phyloP scores from a whole-genome alignment of 129 eudicot genomes.

The Flaveria robusta region DNA sequence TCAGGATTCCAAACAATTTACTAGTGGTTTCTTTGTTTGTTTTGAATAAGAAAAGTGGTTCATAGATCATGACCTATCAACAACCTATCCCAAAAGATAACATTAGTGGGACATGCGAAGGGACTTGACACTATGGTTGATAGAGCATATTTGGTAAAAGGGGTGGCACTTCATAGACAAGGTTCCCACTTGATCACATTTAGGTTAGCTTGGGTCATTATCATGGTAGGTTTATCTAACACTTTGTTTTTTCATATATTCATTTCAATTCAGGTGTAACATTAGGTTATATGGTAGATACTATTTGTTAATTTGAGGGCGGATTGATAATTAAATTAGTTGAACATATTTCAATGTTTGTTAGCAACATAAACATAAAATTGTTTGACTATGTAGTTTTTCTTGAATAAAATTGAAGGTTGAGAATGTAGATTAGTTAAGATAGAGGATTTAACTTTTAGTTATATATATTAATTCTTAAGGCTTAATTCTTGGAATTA shows the following conservation, averaged over 20 bases:
- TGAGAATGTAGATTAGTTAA: neutral
- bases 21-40: conserved; percentile 24
- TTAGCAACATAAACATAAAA: too few relatives aligned
- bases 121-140: conserved; percentile 34
- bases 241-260: conserved; percentile 22
- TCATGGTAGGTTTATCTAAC: conserved; percentile 45
- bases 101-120: conserved; percentile 33
- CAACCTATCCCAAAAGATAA: conserved; percentile 32
- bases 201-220: conserved; percentile 35
- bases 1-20: neutral
- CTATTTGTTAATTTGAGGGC: neutral
- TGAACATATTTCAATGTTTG: neutral
- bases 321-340: neutral
- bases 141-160: conserved; percentile 45
- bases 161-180: conserved; percentile 35
- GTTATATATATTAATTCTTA: neutral
- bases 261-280: neutral
- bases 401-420: neutral
- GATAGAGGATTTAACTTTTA: neutral
- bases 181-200: conserved; percentile 42
- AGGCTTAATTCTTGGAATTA: neutral
- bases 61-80: conserved; percentile 32
- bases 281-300: neutral
- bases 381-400: neutral
- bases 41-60: conserved; percentile 32